Base-by-base conservation (phyloP, 2,329 filamentous ascomycete genomes). In the Paecilomyces variotii region DNA sequence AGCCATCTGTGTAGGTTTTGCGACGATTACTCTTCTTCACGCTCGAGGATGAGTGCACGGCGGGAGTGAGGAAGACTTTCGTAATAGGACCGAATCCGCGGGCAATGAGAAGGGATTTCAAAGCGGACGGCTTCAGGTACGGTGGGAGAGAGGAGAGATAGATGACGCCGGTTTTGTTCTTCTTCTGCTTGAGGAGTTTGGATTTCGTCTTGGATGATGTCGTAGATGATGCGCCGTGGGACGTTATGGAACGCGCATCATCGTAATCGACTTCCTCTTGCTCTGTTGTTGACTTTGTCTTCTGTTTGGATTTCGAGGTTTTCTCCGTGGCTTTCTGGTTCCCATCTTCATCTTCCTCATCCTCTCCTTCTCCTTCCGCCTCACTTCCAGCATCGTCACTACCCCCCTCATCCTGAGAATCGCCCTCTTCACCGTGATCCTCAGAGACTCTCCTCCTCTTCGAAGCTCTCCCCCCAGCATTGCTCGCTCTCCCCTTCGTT, bases 281-380 rank as follows among this genome's bases (percentile, higher is more conserved):
- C 63, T 80, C 34, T 19, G 12, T n/a, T 4, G 14, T 6, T n/a
- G 14, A n/a, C 35, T 39, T 32, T 6, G 30, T 6, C 30, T 6
- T 32, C 11, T 32, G 7, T 32, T 32, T 39, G 76, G 84, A 6
- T 74, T 80, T 54, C 70, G 34, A 30, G 14, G 87, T 56, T 77
- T 84, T 57, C 84, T 87, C 65, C 69, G 87, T 26, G 80, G 80
- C 50, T 53, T 50, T 64, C 35, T 26, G 3, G 51, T 32, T 3
- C n/a, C 19, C 24, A 27, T 35, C 58, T 26, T n/a, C 35, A 76
- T 84, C 7, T 74, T 80, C 54, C 70, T 49, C 11, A 14, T 86
- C 56, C 77, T 84, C 57, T 84, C 87, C 66, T 69, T 87, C 26
- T 80, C 80, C 14, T 14, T 25, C n/a, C 19, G 53, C 76, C 86